These are phyloP conservation scores for Trichoderma orchidacearum DNA, from an alignment of 495 filamentous ascomycete genomes.

Conservation along the genomic window DNA sequence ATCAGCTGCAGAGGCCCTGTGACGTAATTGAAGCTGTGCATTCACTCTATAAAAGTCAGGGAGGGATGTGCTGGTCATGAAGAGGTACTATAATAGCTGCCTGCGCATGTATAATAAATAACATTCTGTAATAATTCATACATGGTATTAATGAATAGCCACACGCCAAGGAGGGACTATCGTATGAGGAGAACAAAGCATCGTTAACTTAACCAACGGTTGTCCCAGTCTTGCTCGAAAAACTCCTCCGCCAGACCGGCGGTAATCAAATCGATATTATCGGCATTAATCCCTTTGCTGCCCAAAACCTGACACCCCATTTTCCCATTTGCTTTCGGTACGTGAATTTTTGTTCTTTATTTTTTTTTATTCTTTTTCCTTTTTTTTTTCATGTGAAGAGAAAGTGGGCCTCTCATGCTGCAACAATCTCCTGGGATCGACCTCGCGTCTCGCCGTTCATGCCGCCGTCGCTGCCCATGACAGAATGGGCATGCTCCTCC, in stretches of 20 bases:
- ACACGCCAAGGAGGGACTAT: background rate
- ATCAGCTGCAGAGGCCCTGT: too few species aligned
- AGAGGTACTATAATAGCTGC: too few species aligned
- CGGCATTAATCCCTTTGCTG: background rate
- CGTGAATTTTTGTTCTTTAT: too few species aligned
- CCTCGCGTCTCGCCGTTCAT: conserved; percentile 33
- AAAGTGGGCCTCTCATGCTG: conserved; percentile 4
- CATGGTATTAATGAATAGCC: background rate
- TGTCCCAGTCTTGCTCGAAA: background rate
- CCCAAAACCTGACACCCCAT: background rate
- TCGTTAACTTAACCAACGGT: background rate
- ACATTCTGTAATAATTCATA: background rate
- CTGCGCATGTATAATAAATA: too few species aligned
- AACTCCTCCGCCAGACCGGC: background rate
- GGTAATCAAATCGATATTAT: background rate
- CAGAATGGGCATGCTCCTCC: conserved; percentile 27
- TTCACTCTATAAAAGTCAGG: too few species aligned
- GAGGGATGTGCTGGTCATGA: too few species aligned
- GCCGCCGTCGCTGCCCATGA: conserved; percentile 25
- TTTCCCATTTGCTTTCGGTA: background rate
- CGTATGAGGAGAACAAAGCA: background rate
- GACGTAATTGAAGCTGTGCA: too few species aligned
- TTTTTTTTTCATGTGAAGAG: background rate
- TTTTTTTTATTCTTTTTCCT: background rate
- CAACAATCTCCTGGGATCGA: conserved; percentile 20